Percentiles rank a stretch among this genome's conserved stretches.
Conservation (phyloP, 2,329 filamentous ascomycete species). For the Ophiostoma pallidulum region DNA sequence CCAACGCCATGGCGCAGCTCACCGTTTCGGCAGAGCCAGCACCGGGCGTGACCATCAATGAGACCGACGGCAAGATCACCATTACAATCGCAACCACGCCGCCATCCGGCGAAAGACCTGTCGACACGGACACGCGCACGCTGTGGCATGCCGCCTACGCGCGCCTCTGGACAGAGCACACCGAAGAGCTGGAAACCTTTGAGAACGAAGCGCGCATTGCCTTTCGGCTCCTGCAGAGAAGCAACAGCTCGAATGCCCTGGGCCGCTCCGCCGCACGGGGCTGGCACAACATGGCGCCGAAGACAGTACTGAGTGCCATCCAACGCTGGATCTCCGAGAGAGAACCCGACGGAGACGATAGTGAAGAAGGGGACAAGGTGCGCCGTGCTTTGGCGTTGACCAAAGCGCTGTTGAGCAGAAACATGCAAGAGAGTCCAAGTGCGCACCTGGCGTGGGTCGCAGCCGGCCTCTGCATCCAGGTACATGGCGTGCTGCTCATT, state of each 20-base stretch:
- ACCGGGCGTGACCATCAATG: conserved; percentile 1
- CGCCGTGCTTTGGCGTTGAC: background rate
- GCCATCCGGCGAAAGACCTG: background rate
- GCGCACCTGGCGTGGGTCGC: conserved; percentile 7
- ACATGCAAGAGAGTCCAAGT: conserved; percentile 1
- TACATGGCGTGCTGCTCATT: conserved; percentile 1
- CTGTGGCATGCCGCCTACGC: conserved; percentile 4
- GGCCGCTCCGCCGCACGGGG: background rate
- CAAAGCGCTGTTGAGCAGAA: conserved; percentile 4
- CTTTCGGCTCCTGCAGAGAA: conserved; percentile 4
- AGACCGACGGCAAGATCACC: conserved; percentile 7
- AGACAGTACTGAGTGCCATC: background rate
- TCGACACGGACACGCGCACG: background rate
- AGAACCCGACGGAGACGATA: conserved; percentile 2
- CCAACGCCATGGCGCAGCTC: conserved; percentile 1
- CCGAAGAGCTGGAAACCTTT: background rate
- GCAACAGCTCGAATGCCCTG: conserved; percentile 3
- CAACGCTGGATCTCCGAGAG: background rate
- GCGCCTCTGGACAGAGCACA: background rate
- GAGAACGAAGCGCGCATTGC: background rate
- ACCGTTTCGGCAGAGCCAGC: background rate
- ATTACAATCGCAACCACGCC: conserved; percentile 3
- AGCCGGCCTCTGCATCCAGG: conserved; percentile 4
- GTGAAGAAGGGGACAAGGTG: background rate
- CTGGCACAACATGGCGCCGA: conserved; percentile 6